A percentile compares a stretch with the other conserved stretches of the same genome.
These are phyloP conservation scores for Bonnemaisonia californica DNA, from an alignment of 31 red algal species.

Conservation along the genomic window DNA sequence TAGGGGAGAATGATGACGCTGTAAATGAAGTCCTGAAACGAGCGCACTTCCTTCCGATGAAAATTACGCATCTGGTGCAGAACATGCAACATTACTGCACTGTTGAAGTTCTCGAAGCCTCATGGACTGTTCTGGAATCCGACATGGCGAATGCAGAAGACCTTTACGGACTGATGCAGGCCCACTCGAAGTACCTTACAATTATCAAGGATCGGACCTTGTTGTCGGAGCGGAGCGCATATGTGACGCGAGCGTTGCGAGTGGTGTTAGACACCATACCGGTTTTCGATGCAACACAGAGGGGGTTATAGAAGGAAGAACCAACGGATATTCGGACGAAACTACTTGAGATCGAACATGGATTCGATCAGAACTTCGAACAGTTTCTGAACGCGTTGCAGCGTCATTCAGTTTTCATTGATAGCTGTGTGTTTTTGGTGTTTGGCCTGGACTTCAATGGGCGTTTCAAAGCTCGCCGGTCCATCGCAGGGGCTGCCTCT, in stretches of 20 bases:
- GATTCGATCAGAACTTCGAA: conserved; percentile 35
- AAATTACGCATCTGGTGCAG: conserved; percentile 86
- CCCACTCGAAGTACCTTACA: conserved; percentile 74
- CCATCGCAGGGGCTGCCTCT: background rate
- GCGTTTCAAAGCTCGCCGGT: conserved; percentile 15
- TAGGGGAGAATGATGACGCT: conserved; percentile 7
- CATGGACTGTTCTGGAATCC: conserved; percentile 72
- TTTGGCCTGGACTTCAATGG: conserved; percentile 76
- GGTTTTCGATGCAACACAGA: conserved; percentile 48
- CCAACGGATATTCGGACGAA: background rate
- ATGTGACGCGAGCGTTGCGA: conserved; percentile 53
- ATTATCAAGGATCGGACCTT: conserved; percentile 80
- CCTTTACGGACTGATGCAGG: conserved; percentile 77
- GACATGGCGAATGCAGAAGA: conserved; percentile 73
- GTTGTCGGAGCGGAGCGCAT: conserved; percentile 68
- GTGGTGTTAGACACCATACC: conserved; percentile 62
- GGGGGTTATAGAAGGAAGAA: background rate
- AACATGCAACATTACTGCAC: conserved; percentile 95
- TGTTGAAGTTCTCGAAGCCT: conserved; percentile 88
- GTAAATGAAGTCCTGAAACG: conserved; percentile 42
- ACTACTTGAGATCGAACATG: conserved; percentile 22
- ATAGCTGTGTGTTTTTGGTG: conserved; percentile 67
- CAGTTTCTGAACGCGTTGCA: conserved; percentile 50
- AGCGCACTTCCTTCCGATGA: conserved; percentile 85
- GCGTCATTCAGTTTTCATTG: conserved; percentile 58